Evolutionary conservation across 2,329 filamentous ascomycete genomes (phyloP), one percentile per base, ranked within the genome.

Genomic region (Colletotrichum tanaceti): DNA sequence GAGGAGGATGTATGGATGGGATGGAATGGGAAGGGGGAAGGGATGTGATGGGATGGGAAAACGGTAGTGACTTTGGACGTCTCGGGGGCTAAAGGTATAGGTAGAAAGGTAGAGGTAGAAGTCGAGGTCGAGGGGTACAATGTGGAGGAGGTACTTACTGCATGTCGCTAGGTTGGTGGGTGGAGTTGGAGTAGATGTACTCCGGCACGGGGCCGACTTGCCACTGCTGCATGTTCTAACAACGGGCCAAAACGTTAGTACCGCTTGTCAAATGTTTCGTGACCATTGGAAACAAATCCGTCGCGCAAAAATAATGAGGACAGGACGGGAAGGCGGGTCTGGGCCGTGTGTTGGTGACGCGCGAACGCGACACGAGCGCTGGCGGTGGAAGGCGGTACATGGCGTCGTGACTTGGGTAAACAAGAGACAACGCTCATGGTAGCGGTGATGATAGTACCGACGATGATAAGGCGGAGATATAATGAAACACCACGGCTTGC

Each of bases 141-240:
- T 67, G 67, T 73, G 58, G 72, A 77, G 68, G 76, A 78, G 76
- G 77, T 82, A 87, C 86, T 87, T 82, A 88, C 86, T 87, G 85
- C 78, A 87, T 85, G 72, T 86, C 84, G 80, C 83, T 85, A 73
- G 83, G 80, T 75, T 84, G 84, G 75, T 85, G 84, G 74, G 84
- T 80, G 78, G 81, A 81, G 76, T 76, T 77, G 77, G 83, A 79
- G 80, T 86, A 87, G 74, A 87, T 82, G 81, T 87, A 86, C 79
- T 87, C 85, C 80, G 85, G 85, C 79, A 88, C 82, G 73, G 85
- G 85, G 80, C 85, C 85, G 78, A 88, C 84, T 79, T 87, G 84
- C 86, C 86, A 88, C 80, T 87, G 85, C 81, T 88, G 84, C 86
- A 88, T 88, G 80, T 79, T 84, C 85, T 87, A 71, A 71, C 62